These are phyloP conservation scores for Calonectria crousiana DNA, from an alignment of 2,329 filamentous ascomycete species.

Conservation along the genomic window DNA sequence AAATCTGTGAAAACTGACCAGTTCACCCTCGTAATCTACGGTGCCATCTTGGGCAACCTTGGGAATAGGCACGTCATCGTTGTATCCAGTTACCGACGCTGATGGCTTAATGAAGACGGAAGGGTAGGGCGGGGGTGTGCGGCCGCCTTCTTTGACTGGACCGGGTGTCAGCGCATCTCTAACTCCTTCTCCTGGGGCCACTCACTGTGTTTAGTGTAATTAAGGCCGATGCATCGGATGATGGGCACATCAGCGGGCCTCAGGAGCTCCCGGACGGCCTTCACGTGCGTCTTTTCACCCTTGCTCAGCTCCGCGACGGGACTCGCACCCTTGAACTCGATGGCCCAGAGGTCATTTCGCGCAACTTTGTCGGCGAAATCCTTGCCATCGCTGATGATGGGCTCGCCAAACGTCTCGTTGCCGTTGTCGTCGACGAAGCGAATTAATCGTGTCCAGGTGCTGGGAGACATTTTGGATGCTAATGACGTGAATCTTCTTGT, in stretches of 20 bases:
- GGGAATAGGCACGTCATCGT: slow-evolving; percentile 57
- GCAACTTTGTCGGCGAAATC: slow-evolving; percentile 42
- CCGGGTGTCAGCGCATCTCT: not conserved
- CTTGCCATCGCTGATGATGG: slow-evolving; percentile 41
- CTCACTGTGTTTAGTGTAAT: slow-evolving; percentile 53
- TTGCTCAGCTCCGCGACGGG: slow-evolving; percentile 40
- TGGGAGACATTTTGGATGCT: slow-evolving; percentile 38
- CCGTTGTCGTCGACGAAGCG: slow-evolving; percentile 51
- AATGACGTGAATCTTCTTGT: slow-evolving; percentile 16
- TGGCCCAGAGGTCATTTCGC: slow-evolving; percentile 44
- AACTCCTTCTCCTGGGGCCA: accelerated
- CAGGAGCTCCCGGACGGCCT: slow-evolving; percentile 47
- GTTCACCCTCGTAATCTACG: slow-evolving; percentile 64
- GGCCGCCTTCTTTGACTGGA: slow-evolving; percentile 64
- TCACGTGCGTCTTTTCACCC: slow-evolving; percentile 47
- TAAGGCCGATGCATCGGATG: slow-evolving; percentile 52
- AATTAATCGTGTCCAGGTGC: slow-evolving; percentile 48
- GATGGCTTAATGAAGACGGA: slow-evolving; percentile 65
- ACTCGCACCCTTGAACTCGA: slow-evolving; percentile 46
- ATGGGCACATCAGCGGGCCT: slow-evolving; percentile 50
- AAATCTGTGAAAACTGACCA: slow-evolving; percentile 44
- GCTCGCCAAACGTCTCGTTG: slow-evolving; percentile 50
- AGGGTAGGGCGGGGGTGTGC: slow-evolving; percentile 62
- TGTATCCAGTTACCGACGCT: slow-evolving; percentile 52
- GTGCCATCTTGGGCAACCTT: slow-evolving; percentile 59